These are phyloP conservation scores for Fraxinus americana DNA, from an alignment of 257 asterid genomes.

Conservation along the genomic window DNA sequence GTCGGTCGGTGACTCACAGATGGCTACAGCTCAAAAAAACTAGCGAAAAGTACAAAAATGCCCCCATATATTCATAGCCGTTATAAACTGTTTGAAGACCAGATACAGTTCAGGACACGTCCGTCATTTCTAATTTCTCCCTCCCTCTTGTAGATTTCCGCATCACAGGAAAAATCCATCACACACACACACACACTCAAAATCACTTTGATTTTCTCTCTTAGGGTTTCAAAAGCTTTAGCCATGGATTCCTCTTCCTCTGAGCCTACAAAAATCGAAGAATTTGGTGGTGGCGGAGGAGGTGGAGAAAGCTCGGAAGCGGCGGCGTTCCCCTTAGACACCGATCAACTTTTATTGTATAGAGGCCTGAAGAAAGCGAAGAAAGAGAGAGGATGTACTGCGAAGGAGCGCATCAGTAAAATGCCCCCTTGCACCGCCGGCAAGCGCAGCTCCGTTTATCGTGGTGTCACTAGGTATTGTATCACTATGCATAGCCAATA, in stretches of 20 bases:
- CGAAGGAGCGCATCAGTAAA: conserved; percentile 96
- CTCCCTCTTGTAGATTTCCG: conserved; percentile 32
- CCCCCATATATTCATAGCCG: conserved; percentile 52
- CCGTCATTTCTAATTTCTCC: conserved; percentile 35
- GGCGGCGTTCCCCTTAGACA: conserved; percentile 27
- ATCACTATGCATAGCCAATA: conserved; percentile 13
- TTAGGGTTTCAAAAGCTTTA: conserved; percentile 15
- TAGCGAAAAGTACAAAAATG: background rate
- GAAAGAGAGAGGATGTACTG: conserved; percentile 92
- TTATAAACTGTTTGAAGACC: conserved; percentile 28
- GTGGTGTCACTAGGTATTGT: conserved; percentile 92
- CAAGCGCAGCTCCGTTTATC: conserved; percentile 94
- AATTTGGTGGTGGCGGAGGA: conserved; percentile 38
- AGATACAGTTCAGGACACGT: conserved; percentile 29
- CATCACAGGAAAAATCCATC: conserved; percentile 29
- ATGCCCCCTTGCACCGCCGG: conserved; percentile 99
- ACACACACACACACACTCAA: background rate
- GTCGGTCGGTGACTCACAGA: too few relatives aligned
- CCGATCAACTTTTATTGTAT: conserved; percentile 67
- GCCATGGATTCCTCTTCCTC: conserved; percentile 74
- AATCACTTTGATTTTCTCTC: conserved; percentile 30
- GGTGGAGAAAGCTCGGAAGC: conserved; percentile 67
- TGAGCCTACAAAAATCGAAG: conserved; percentile 67
- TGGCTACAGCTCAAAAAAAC: conserved; percentile 29
- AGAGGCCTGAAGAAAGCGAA: conserved; percentile 92